Conservation (phyloP, 2,329 filamentous ascomycete species). For the Microcyclospora tardicrescens region DNA sequence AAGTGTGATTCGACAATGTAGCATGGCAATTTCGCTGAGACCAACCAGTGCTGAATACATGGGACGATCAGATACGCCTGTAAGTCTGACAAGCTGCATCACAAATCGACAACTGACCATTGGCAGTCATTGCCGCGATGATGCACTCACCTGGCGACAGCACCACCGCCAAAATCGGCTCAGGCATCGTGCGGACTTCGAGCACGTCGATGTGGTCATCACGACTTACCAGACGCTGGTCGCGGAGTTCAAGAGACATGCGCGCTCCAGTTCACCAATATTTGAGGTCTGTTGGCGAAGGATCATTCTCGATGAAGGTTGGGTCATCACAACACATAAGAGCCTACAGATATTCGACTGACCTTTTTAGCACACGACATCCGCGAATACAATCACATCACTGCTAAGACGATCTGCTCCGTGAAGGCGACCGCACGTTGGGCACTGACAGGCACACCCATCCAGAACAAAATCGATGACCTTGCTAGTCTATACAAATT, state of each 20-base stretch:
- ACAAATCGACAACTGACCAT: no score
- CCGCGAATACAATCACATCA: slow-evolving; percentile 67
- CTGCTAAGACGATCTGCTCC: slow-evolving; percentile 41
- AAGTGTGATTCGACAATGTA: no score
- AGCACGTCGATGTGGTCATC: slow-evolving; percentile 69
- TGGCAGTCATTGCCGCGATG: no score
- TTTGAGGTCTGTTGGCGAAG: slow-evolving; percentile 65
- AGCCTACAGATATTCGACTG: no score
- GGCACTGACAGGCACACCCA: slow-evolving; percentile 94
- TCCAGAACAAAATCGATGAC: slow-evolving; percentile 88
- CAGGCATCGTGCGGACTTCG: slow-evolving; percentile 49
- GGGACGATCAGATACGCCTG: no score
- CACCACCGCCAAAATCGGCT: no score
- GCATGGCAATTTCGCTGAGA: no score
- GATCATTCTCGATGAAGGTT: slow-evolving; percentile 80
- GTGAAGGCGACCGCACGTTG: slow-evolving; percentile 72
- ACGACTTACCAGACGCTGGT: slow-evolving; percentile 86
- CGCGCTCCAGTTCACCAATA: slow-evolving; percentile 35
- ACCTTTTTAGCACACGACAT: slow-evolving; percentile 60
- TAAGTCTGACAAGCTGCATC: no score
- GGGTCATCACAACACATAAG: no score
- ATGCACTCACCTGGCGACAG: no score
- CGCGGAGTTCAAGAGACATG: slow-evolving; percentile 42
- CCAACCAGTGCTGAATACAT: no score
- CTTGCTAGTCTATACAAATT: slow-evolving; percentile 78